phyloP scores from a whole-genome alignment of 2,329 filamentous ascomycete species.

The Diplodia seriata region DNA sequence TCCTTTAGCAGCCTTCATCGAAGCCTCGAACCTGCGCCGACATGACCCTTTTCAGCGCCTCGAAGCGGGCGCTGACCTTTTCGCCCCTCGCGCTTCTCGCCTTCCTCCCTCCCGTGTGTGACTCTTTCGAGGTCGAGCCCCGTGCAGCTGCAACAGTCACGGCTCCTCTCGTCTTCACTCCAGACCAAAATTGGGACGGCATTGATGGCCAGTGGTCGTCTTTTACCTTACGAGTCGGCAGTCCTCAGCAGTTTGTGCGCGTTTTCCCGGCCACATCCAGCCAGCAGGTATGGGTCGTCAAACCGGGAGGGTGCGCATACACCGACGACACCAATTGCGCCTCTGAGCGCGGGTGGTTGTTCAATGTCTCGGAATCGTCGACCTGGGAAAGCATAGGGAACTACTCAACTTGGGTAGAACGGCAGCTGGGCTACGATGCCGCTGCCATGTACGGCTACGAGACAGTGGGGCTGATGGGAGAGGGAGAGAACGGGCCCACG shows the following conservation, averaged over 20 bases:
- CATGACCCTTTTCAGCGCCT: conserved; percentile 11
- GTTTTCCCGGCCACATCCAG: conserved; percentile 46
- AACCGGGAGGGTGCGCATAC: conserved; percentile 45
- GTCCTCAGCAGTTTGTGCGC: conserved; percentile 41
- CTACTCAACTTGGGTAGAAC: conserved; percentile 41
- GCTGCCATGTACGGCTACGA: conserved; percentile 48
- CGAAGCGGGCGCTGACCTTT: conserved; percentile 9
- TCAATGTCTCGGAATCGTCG: conserved; percentile 42
- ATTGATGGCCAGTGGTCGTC: conserved; percentile 44
- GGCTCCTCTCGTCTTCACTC: conserved; percentile 43
- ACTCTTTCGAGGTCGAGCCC: conserved; percentile 3
- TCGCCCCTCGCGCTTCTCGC: background rate
- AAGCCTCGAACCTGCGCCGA: background rate
- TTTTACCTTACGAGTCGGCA: conserved; percentile 43
- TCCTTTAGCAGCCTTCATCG: conserved; percentile 6
- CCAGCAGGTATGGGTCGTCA: conserved; percentile 45
- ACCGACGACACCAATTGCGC: conserved; percentile 35
- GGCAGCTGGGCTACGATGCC: conserved; percentile 40
- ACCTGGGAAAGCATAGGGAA: conserved; percentile 45
- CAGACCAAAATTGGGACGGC: conserved; percentile 48
- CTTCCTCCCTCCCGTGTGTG: background rate
- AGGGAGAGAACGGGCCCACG: conserved; percentile 39
- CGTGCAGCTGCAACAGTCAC: conserved; percentile 11
- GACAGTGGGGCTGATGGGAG: conserved; percentile 43
- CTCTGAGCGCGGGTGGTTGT: conserved; percentile 41